A percentile compares a stretch with the other conserved stretches of the same genome.
These are phyloP conservation scores for Austroboletus niveus DNA, from an alignment of 1,284 basidiomycete genomes.

Conservation along the genomic window DNA sequence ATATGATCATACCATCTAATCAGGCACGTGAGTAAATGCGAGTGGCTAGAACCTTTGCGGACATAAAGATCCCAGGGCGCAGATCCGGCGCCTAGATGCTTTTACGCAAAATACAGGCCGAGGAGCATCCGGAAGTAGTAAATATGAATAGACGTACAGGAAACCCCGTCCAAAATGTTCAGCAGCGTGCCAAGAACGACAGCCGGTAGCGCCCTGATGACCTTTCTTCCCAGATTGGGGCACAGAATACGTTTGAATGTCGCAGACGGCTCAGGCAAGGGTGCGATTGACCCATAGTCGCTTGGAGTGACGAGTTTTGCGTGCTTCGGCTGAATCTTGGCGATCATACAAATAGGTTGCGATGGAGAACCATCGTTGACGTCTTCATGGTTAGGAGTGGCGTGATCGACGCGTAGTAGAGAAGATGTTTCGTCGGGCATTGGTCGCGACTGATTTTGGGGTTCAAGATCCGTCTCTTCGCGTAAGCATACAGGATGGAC, in stretches of 20 bases:
- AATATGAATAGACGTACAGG: slow-evolving; percentile 53
- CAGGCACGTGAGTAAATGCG: slow-evolving; percentile 10
- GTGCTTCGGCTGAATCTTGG: slow-evolving; percentile 10
- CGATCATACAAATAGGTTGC: background rate
- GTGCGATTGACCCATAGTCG: slow-evolving; percentile 15
- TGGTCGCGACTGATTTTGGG: slow-evolving; percentile 1
- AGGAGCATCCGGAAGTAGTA: background rate
- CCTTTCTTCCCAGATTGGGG: slow-evolving; percentile 34
- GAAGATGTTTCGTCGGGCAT: slow-evolving; percentile 20
- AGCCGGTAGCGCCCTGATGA: slow-evolving; percentile 65
- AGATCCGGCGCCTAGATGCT: background rate
- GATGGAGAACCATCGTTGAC: background rate
- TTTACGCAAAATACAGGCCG: slow-evolving; percentile 9
- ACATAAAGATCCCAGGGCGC: background rate
- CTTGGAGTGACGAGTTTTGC: slow-evolving; percentile 1
- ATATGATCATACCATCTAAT: slow-evolving; percentile 84
- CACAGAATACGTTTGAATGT: slow-evolving; percentile 9
- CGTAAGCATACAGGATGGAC: background rate
- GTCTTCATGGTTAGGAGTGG: slow-evolving; percentile 3
- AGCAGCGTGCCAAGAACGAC: slow-evolving; percentile 85
- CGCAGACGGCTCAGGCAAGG: slow-evolving; percentile 9
- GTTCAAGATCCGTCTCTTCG: background rate
- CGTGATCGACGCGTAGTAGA: slow-evolving; percentile 17
- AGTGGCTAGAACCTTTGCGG: background rate
- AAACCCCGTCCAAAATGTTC: slow-evolving; percentile 93